These are phyloP conservation scores for Ceriops decandra DNA, from an alignment of 345 rosid genomes.

Conservation along the genomic window DNA sequence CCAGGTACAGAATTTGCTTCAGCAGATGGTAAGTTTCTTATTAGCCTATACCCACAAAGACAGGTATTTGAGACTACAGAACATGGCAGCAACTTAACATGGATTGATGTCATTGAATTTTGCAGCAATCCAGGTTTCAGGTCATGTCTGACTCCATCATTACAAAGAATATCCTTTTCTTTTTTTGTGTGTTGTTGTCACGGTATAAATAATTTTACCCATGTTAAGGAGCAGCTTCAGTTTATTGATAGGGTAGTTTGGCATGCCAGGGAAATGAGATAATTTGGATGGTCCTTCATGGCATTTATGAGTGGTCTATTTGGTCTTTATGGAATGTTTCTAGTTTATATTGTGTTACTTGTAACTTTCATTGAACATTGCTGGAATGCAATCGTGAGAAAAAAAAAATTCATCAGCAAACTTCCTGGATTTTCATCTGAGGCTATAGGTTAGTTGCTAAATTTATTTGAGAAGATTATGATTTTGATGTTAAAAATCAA, in stretches of 20 bases:
- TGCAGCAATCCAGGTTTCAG: constrained; percentile 94
- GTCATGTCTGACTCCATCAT: constrained; percentile 89
- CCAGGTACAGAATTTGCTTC: constrained; percentile 69
- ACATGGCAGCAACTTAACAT: neutral
- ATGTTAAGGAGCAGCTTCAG: neutral
- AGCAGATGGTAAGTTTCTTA: constrained; percentile 58
- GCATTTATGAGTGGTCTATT: neutral
- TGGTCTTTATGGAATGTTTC: neutral
- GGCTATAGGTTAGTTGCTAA: neutral
- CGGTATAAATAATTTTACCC: neutral
- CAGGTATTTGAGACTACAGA: neutral
- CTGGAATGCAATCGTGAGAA: neutral
- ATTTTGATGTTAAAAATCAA: neutral
- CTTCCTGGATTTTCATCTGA: too few species aligned
- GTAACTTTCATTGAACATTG: neutral
- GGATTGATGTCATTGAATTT: constrained; percentile 15
- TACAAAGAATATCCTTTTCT: constrained; percentile 48
- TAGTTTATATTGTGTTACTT: neutral
- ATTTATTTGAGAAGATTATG: neutral
- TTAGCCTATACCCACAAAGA: neutral
- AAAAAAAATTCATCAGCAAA: neutral
- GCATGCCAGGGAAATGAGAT: neutral
- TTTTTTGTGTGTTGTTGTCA: neutral
- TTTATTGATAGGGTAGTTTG: neutral
- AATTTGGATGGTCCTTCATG: neutral